phyloP scores from a whole-genome alignment of 257 asterid species.

The Echium plantagineum region DNA sequence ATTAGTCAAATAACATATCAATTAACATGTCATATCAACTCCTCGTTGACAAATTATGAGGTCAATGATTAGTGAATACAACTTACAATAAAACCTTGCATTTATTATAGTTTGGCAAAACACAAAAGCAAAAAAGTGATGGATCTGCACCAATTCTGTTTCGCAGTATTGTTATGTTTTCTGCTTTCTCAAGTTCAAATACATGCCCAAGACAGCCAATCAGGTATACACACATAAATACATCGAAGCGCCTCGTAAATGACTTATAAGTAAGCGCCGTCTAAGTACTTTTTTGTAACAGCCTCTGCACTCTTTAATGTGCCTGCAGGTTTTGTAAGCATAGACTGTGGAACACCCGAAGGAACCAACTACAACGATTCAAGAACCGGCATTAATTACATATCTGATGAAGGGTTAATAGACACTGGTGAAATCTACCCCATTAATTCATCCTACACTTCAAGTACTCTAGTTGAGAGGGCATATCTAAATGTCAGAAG shows the following conservation, averaged over 20 bases:
- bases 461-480: neutral
- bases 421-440: neutral
- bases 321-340: too few relatives aligned
- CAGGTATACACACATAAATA: neutral
- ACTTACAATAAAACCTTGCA: neutral
- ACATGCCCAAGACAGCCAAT: neutral
- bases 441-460: neutral
- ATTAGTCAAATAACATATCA: too few relatives aligned
- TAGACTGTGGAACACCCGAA: neutral
- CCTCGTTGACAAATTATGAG: too few relatives aligned
- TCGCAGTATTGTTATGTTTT: neutral
- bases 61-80: too few relatives aligned
- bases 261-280: too few relatives aligned
- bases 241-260: too few relatives aligned
- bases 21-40: too few relatives aligned
- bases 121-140: neutral
- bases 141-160: neutral
- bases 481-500: conserved; percentile 20
- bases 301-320: too few relatives aligned
- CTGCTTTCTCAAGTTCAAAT: neutral
- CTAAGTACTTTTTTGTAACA: too few relatives aligned
- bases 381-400: neutral
- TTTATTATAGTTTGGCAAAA: too few relatives aligned
- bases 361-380: neutral
- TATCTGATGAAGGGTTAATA: neutral